A percentile compares a stretch with the other conserved stretches of the same genome.
Conservation (phyloP, 371 early-diverging fungal genomes). For the Saksenaea vasiformis region DNA sequence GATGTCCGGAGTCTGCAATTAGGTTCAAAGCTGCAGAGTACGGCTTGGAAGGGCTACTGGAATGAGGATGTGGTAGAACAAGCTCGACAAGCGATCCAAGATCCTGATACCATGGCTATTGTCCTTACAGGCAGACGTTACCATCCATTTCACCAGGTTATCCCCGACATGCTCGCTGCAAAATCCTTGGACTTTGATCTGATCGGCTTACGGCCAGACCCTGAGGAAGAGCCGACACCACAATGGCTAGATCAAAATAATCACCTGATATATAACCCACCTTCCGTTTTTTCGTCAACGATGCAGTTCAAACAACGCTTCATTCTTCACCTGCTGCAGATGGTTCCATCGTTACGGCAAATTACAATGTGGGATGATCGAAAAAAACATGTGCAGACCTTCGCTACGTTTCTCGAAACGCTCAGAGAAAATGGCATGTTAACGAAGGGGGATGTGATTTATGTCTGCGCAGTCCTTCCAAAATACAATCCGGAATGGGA, state of each 20-base stretch:
- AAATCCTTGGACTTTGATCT: conserved; percentile 54
- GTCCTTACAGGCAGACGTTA: conserved; percentile 62
- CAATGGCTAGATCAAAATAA: conserved; percentile 12
- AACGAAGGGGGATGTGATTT: conserved; percentile 27
- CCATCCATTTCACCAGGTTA: conserved; percentile 46
- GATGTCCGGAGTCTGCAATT: conserved; percentile 52
- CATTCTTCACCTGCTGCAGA: conserved; percentile 45
- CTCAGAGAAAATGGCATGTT: conserved; percentile 22
- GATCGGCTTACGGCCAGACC: conserved; percentile 53
- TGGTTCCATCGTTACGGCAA: conserved; percentile 37
- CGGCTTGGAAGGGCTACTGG: conserved; percentile 43
- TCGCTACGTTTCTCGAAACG: conserved; percentile 41
- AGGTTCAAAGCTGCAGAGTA: conserved; percentile 19
- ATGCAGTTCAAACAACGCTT: conserved; percentile 63
- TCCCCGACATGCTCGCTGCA: conserved; percentile 40
- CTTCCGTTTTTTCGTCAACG: conserved; percentile 44
- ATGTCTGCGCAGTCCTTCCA: conserved; percentile 45
- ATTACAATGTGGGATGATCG: conserved; percentile 70
- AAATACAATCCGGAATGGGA: conserved; percentile 54
- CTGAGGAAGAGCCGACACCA: conserved; percentile 19
- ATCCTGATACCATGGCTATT: conserved; percentile 50
- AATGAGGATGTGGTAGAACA: conserved; percentile 34
- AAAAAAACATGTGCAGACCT: conserved; percentile 42
- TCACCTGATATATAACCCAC: conserved; percentile 14
- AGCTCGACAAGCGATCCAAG: conserved; percentile 29